phyloP scores from a whole-genome alignment of 345 rosid species.

The Crucihimalaya himalaica region DNA sequence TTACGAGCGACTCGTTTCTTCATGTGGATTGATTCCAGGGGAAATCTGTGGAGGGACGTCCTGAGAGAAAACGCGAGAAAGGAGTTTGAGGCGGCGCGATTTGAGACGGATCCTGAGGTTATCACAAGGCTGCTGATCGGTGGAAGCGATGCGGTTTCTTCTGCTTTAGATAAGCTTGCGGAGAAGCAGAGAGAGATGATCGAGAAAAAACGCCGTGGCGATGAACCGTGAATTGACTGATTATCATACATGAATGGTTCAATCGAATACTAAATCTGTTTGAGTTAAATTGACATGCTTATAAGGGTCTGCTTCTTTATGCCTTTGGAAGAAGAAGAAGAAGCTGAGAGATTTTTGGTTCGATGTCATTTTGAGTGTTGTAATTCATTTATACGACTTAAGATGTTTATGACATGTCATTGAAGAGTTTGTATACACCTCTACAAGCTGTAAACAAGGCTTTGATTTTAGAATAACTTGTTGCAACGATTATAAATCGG shows the following conservation, averaged over 20 bases:
- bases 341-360: not conserved
- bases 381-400: not conserved
- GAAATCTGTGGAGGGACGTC: conserved; percentile 72
- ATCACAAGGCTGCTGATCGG: conserved; percentile 75
- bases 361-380: not conserved
- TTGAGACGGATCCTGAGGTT: conserved; percentile 80
- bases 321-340: not conserved
- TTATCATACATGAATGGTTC: not conserved
- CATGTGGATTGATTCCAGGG: conserved; percentile 74
- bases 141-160: conserved; percentile 75
- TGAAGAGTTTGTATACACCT: not conserved
- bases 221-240: conserved; percentile 27
- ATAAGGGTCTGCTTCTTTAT: not conserved
- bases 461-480: not conserved
- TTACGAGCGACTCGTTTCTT: conserved; percentile 83
- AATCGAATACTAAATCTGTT: not conserved
- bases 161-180: conserved; percentile 68
- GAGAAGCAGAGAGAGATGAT: conserved; percentile 76
- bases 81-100: conserved; percentile 83
- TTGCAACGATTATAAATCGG: not conserved
- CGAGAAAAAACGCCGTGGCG: conserved; percentile 50
- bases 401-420: not conserved
- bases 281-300: not conserved
- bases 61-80: conserved; percentile 80
- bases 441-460: conserved; percentile 11